Evolutionary conservation across 768 basidiomycete genomes (phyloP), one percentile per base, ranked within the genome.

Genomic region (Psilocybe cyanescens): DNA sequence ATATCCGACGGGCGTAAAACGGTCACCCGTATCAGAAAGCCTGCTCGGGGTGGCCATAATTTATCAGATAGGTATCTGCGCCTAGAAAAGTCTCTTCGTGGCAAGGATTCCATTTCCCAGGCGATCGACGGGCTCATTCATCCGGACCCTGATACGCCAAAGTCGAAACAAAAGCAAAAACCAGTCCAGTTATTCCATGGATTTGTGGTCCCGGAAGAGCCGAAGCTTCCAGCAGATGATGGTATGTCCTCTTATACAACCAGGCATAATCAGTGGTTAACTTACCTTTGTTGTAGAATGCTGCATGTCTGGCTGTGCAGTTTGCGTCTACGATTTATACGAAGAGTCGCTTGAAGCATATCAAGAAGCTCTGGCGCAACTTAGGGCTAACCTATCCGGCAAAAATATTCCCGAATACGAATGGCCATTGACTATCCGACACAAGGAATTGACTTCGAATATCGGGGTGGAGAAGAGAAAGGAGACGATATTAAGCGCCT

Each of bases 221-320:
- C 92, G 0, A 79, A 73, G 47, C 79, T 83, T 1, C 92, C 91
- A 2, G 81, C 79, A 56, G 78, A 86, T 50, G 91, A 93, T 70
- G 91, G 91, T 89, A 71, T 12, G 55, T 6, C 19, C 8, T 33
- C 24, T 46, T 53, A 29, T 29, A 11, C 55, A 11, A 35, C 55
- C 24, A 59, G 16, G 8, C 37, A n/a, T 24, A 19, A 19, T 24
- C 47, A 49, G 28, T 31, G 1, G 24, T 47, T 31, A 11, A 46
- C 33, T 55, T 47, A 44, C 1, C 14, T 44, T 41, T 41, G 41
- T 19, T 44, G 8, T 65, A 95, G 94, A 95, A 74, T 95, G 94
- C 73, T 97, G 94, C 78, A 96, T 96, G 94, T 94, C 93, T 2
- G 92, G 92, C 31, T 97, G 95, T 69, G 91, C 94, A 0, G 75